Evolutionary conservation across 805 yeast species (phyloP), one percentile per base, ranked within the genome.

Genomic region (Wickerhamiella allomyrinae): DNA sequence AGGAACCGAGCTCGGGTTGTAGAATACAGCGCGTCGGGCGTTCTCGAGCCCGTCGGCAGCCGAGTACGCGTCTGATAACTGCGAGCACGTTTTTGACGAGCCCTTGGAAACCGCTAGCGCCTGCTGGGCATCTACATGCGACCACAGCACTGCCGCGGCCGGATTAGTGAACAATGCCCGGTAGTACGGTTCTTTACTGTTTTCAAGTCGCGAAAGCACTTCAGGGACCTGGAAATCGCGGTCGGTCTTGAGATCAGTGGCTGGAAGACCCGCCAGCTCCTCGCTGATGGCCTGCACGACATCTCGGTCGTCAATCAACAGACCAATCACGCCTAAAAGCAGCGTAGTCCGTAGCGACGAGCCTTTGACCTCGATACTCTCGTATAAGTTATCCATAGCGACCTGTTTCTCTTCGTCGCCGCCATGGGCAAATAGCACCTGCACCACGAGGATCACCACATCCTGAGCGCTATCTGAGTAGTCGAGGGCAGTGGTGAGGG

Each of bases 381-480:
- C 68, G 50, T 81, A 79, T 35, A 89, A 60, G 57, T 85, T 94
- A 51, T 86, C 95, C 37, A 82, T 55, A 0, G 96, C 95, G 1
- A 86, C 87, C 48, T 76, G 79, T 45, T 75, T 77, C 1, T 91
- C 76, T 5, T 81, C 91, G n/a, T 71, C 75, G 0, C 76, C 71
- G n/a, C 76, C 80, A 43, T 73, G 73, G 2, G 84, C 83, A 63
- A 79, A 80, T 39, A 91, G 65, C 0, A 87, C 79, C 55, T 86
- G 94, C 0, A 91, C 74, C 17, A 84, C 69, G 22, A 89, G 60
- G 6, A 79, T 73, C 13, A 84, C 76, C n/a, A 85, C 68, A 46
- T 78, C 70, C 48, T 71, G 75, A 4, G 80, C 74, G 39, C 73
- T 76, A 5, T 73, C 70, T 20, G 78, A 69, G 1, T 60, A 53